Percentiles rank a stretch among this genome's conserved stretches.
Evolutionary conservation across 129 eudicot genomes (phyloP).

Genomic region (Glebionis coronaria): DNA sequence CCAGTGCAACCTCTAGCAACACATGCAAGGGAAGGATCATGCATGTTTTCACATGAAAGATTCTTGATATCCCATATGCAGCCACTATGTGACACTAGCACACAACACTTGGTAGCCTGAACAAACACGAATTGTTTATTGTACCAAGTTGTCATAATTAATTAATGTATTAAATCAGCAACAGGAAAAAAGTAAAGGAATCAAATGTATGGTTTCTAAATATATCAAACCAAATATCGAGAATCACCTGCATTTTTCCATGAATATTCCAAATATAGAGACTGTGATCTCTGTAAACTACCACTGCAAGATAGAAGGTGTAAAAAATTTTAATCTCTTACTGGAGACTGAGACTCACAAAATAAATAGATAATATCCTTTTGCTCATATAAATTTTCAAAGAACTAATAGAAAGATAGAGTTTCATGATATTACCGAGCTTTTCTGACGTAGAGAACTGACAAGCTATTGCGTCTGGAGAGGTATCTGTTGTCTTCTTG

Average conservation of each 20-base stretch:
- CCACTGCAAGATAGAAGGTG: slow-evolving; percentile 48
- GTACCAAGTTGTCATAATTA: slow-evolving; percentile 5
- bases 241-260: slow-evolving; percentile 52
- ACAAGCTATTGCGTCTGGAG: slow-evolving; percentile 84
- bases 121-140: slow-evolving; percentile 29
- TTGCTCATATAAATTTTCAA: neutral
- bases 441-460: slow-evolving; percentile 52
- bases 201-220: neutral
- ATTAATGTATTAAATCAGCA: slow-evolving; percentile 6
- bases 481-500: slow-evolving; percentile 18
- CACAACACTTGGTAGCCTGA: slow-evolving; percentile 72
- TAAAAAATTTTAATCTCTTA: slow-evolving; percentile 6
- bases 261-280: slow-evolving; percentile 68
- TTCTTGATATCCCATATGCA: slow-evolving; percentile 74
- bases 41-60: slow-evolving; percentile 71
- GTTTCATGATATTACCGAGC: slow-evolving; percentile 41
- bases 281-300: slow-evolving; percentile 63
- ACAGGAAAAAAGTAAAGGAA: neutral
- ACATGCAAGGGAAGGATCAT: slow-evolving; percentile 70
- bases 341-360: neutral
- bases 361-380: too few relatives aligned
- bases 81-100: slow-evolving; percentile 69
- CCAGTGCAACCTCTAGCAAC: slow-evolving; percentile 76
- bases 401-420: neutral
- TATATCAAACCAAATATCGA: neutral